A percentile compares a stretch with the other conserved stretches of the same genome.
phyloP scores from a whole-genome alignment of 106 monocot species.

The Alisma plantagoaquatica region DNA sequence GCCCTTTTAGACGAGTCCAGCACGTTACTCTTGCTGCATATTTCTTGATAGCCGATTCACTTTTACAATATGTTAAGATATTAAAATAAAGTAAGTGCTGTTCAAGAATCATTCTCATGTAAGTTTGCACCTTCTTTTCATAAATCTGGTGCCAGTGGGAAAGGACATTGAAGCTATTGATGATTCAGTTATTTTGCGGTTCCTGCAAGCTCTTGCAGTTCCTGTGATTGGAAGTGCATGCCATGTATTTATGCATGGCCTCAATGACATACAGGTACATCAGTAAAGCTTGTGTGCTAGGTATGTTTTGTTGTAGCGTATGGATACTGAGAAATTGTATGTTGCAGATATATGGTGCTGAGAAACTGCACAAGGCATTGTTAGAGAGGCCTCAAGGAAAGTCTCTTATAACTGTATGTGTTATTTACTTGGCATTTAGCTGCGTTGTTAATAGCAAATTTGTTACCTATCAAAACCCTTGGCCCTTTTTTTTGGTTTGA shows the following conservation, averaged over 20 bases:
- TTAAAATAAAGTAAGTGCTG: no score
- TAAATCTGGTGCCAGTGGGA: no score
- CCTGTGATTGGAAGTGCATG: slow-evolving; percentile 81
- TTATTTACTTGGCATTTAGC: no score
- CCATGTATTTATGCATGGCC: slow-evolving; percentile 89
- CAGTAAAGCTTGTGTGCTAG: not conserved
- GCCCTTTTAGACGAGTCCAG: no score
- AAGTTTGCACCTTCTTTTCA: no score
- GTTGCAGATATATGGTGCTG: slow-evolving; percentile 69
- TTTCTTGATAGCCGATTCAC: not conserved
- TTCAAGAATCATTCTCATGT: no score
- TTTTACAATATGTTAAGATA: not conserved
- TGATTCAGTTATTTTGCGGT: slow-evolving; percentile 40
- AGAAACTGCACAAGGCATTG: slow-evolving; percentile 65
- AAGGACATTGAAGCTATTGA: slow-evolving; percentile 45
- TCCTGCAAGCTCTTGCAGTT: slow-evolving; percentile 65
- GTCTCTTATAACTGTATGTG: slow-evolving; percentile 69
- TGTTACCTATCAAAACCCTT: no score
- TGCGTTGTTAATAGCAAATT: no score
- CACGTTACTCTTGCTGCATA: not conserved
- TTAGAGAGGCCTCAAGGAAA: slow-evolving; percentile 53
- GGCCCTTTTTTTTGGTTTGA: no score
- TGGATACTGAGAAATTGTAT: not conserved
- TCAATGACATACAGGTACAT: slow-evolving; percentile 64
- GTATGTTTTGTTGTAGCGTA: not conserved